Percentiles rank a stretch among this genome's conserved stretches.
phyloP scores from a whole-genome alignment of 331 rosid species.

The Arachis monticola region DNA sequence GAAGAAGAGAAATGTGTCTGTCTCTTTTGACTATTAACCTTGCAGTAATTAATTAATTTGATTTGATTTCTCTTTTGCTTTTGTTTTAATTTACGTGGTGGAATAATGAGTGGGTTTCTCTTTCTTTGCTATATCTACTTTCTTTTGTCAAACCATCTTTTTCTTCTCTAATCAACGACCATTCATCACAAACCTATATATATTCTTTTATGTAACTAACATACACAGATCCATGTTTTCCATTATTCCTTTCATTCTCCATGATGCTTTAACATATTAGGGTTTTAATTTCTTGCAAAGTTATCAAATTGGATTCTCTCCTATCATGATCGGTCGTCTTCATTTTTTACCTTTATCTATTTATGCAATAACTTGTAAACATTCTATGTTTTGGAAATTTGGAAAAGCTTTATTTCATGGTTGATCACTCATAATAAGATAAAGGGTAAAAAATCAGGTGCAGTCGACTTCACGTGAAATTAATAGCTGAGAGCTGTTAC shows the following conservation, averaged over 20 bases:
- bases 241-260: conserved; percentile 10
- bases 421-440: neutral
- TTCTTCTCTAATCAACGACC: conserved; percentile 45
- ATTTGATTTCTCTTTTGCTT: conserved; percentile 45
- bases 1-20: conserved; percentile 30
- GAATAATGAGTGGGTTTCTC: conserved; percentile 69
- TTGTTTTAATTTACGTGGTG: conserved; percentile 43
- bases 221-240: neutral
- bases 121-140: conserved; percentile 56
- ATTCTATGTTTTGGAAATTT: neutral
- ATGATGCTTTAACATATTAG: conserved; percentile 22
- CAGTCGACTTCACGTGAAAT: no score
- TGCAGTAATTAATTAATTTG: conserved; percentile 38
- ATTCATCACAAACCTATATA: conserved; percentile 36
- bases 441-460: neutral
- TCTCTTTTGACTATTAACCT: conserved; percentile 41
- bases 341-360: neutral
- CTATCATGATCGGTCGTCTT: neutral
- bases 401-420: conserved; percentile 1
- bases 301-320: conserved; percentile 1
- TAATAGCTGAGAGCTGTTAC: no score
- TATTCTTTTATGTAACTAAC: conserved; percentile 32
- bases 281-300: conserved; percentile 25
- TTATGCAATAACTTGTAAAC: neutral
- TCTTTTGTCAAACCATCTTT: conserved; percentile 47